Percentiles rank a stretch among this genome's conserved stretches.
phyloP scores from a whole-genome alignment of 176 grass and related monocot genomes.

The Aegilops umbellulata region DNA sequence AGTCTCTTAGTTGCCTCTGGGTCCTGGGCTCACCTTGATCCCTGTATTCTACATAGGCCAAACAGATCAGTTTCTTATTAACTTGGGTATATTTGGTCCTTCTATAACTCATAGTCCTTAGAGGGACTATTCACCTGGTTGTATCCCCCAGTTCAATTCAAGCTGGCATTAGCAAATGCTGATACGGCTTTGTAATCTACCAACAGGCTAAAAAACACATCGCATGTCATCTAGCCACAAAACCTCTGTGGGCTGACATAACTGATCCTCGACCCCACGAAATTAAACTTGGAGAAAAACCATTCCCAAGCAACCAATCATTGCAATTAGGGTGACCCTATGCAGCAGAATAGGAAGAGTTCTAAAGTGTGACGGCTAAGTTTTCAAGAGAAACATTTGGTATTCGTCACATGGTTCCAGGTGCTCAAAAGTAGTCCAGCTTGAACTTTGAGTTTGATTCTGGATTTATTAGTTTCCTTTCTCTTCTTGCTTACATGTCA shows the following conservation, averaged over 20 bases:
- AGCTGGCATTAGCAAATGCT: constrained; percentile 4
- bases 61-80: neutral
- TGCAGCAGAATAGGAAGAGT: neutral
- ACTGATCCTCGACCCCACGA: neutral
- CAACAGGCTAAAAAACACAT: constrained; percentile 5
- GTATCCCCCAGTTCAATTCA: constrained; percentile 6
- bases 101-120: neutral
- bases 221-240: neutral
- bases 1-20: neutral
- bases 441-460: constrained; percentile 5
- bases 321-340: neutral
- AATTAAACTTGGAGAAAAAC: neutral
- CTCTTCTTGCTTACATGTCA: neutral
- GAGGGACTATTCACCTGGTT: neutral
- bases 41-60: neutral
- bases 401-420: neutral
- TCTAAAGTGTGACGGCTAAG: constrained; percentile 1
- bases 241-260: neutral
- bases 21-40: neutral
- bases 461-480: constrained; percentile 16
- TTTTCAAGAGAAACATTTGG: neutral
- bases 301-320: neutral
- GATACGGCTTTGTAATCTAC: neutral
- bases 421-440: neutral
- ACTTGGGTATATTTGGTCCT: neutral